Evolutionary conservation across 257 asterid species (phyloP).

Genomic region (Orobanche coerulescens): DNA sequence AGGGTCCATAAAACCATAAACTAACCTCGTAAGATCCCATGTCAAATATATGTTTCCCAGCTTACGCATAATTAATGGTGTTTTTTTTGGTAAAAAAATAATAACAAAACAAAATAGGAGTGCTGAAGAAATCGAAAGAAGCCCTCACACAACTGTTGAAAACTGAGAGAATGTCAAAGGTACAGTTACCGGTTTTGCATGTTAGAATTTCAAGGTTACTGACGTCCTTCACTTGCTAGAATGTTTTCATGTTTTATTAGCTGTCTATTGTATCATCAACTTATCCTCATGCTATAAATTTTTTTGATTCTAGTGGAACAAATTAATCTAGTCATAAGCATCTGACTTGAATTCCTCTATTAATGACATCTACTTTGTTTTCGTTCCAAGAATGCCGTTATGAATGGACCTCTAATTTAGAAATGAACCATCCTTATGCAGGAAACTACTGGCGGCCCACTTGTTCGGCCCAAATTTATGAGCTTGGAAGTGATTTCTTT

Average conservation of each 20-base stretch:
- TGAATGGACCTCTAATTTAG: slow-evolving; percentile 19
- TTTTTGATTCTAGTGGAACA: neutral
- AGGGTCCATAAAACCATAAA: slow-evolving; percentile 12
- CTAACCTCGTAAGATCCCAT: neutral
- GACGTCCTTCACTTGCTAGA: slow-evolving; percentile 6
- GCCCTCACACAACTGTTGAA: slow-evolving; percentile 42
- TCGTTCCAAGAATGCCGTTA: slow-evolving; percentile 2
- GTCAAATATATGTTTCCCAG: slow-evolving; percentile 12
- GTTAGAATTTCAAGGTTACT: neutral
- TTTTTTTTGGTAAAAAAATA: too few relatives aligned
- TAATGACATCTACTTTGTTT: too few relatives aligned
- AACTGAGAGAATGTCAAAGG: slow-evolving; percentile 40
- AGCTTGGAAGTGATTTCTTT: slow-evolving; percentile 64
- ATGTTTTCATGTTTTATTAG: neutral
- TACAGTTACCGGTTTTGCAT: slow-evolving; percentile 24
- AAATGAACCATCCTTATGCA: slow-evolving; percentile 22
- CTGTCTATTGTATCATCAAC: too few relatives aligned
- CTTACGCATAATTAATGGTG: neutral
- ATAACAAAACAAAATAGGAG: too few relatives aligned
- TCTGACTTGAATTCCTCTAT: too few relatives aligned
- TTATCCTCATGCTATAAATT: too few relatives aligned
- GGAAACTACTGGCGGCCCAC: slow-evolving; percentile 32
- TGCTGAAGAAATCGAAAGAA: slow-evolving; percentile 66
- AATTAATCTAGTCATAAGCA: neutral
- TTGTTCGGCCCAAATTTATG: slow-evolving; percentile 33